Evolutionary conservation across 495 filamentous ascomycete genomes (phyloP), one percentile per base, ranked within the genome.

Genomic region (Penicillium atrosanguineum): DNA sequence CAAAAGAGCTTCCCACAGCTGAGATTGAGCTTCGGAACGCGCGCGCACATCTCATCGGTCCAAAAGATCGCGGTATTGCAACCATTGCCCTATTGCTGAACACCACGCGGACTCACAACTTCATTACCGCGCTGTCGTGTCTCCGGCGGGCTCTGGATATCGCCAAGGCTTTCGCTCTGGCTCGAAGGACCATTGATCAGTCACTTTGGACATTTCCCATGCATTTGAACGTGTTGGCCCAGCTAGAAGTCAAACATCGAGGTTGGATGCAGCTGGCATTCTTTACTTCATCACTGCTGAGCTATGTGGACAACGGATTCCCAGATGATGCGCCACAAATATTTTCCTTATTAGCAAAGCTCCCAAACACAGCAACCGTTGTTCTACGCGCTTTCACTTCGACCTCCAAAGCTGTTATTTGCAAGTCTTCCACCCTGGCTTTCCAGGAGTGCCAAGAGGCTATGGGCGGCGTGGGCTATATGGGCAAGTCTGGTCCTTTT

Each of bases 391-490:
- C 82, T 3, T 67, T 91, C 7, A 85, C 83, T 0, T 82, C 85
- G 2, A 67, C 83, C 9, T 69, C 78, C 29, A 90, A 90, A 62
- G 83, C 83, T 8, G 73, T 81, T 29, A 77, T 80, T 1, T 81
- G 80, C 61, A 79, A 83, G 54, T 57, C 73, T 23, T 62, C 79
- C 0, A 77, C 83, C 15, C 60, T 69, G 15, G 81, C 79, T 1
- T 61, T 89, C 31, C 80, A 79, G 42, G 78, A 80, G 46, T 86
- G 81, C 56, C 85, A 88, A 73, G 84, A 87, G 65, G 71, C 78
- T 1, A 79, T 91, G 44, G 87, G 87, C 8, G 87, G 87, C 4
- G 81, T 89, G 1, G 86, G 88, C 9, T 90, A 88, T 56, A 80
- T 88, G 20, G 80, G 88, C 50, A 31, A 51, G 48, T 44, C 8